These are phyloP conservation scores for Lepidium africanum DNA, from an alignment of 345 rosid species.

Conservation along the genomic window DNA sequence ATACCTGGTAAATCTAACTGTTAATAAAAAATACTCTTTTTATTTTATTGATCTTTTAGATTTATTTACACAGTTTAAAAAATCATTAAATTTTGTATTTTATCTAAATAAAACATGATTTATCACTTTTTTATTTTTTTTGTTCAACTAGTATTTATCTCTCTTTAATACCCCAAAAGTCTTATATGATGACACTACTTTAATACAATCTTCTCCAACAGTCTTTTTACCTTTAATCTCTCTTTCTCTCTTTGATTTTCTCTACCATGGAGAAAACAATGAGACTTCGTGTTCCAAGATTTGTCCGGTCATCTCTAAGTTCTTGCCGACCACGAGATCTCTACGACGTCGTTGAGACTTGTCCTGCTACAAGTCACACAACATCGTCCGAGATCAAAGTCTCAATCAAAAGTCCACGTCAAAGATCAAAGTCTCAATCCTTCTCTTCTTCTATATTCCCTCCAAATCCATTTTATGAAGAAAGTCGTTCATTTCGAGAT, in stretches of 20 bases:
- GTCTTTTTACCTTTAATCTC: background rate
- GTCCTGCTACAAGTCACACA: constrained; percentile 3
- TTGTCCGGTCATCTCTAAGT: constrained; percentile 52
- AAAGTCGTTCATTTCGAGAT: constrained; percentile 18
- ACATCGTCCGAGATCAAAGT: constrained; percentile 14
- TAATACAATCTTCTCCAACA: constrained; percentile 8
- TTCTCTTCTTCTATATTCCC: constrained; percentile 29
- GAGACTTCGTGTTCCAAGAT: constrained; percentile 52
- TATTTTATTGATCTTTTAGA: too few species aligned
- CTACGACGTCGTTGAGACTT: constrained; percentile 50
- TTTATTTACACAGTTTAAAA: too few species aligned
- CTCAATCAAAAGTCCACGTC: background rate
- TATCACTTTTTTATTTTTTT: too few species aligned
- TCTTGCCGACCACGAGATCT: constrained; percentile 53
- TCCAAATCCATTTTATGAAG: constrained; percentile 35
- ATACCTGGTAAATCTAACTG: too few species aligned
- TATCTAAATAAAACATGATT: too few species aligned
- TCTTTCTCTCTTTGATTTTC: constrained; percentile 3
- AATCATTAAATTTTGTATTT: too few species aligned
- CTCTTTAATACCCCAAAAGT: background rate
- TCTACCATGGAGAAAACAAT: constrained; percentile 53
- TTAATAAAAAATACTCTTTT: too few species aligned
- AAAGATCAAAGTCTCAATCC: background rate
- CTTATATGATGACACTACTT: background rate
- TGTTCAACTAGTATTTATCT: background rate